Base-by-base conservation (phyloP, 176 grass and related monocot species). In the Rhynchospora breviuscula region DNA sequence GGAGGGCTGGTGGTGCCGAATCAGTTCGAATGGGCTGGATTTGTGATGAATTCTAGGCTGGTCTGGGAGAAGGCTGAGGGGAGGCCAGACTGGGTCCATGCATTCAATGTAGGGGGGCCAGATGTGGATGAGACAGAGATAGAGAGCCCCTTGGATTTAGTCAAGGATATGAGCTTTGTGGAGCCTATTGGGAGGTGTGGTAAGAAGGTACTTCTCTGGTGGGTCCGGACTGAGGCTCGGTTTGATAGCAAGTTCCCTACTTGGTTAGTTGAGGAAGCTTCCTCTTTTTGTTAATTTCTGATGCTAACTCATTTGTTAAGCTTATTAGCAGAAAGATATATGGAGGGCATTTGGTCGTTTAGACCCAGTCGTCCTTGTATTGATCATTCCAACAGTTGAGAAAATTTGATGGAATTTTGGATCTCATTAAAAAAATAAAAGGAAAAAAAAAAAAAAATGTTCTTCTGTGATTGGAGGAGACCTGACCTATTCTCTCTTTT, bases 191-290 rank as follows among this genome's bases (percentile, higher is more conserved):
- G 88, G 69, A 53, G 69, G 3, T 89, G 88, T 15, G 83, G 83
- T 47, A 86, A 83, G 84, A 85, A 89, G 68, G 70, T 89, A 35
- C 73, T 89, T 64, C 60, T 89, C 17, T 89, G 88, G 84, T 89
- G 88, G 88, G 62, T 76, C 35, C 78, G 84, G 8, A 61, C 63
- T 33, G 88, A 89, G 77, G 84, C 84, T 23, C 79, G 51, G 10
- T 70, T 78, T 21, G 79, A 83, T 60, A 83, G 83, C 78, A 86
- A 89, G 69, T 89, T 83, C 17, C 88, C 79, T 46, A 3, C 84
- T 68, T 61, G 88, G 88, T 89, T 61, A 86, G 84, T 68, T 53
- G 76, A 61, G 25, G 66, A 71, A 67, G 11, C 44, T 10, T 65
- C 43, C 18, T 21, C 25, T 46, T 71, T 35, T 81, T 63, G 25